Evolutionary conservation across 2,329 filamentous ascomycete species (phyloP).

Genomic region (Penicillium olsonii): DNA sequence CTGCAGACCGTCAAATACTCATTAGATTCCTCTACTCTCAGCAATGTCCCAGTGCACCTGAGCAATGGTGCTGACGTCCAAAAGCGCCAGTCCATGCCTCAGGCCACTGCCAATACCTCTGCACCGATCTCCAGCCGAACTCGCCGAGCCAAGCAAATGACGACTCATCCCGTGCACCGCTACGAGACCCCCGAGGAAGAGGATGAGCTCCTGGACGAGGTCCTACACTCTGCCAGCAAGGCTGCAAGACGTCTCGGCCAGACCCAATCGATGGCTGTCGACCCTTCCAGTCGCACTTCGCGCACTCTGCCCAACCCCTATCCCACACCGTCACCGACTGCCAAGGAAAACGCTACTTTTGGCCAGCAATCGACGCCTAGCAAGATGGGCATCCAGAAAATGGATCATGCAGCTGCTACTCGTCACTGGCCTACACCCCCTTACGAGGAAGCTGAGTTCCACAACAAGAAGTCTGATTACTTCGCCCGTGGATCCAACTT

Average conservation of each 20-base stretch:
- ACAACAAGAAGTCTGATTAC: constrained; percentile 76
- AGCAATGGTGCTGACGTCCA: constrained; percentile 31
- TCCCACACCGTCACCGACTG: constrained; percentile 75
- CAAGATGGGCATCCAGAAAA: constrained; percentile 65
- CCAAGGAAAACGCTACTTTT: constrained; percentile 78
- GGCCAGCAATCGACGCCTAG: constrained; percentile 56
- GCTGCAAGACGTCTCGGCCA: constrained; percentile 71
- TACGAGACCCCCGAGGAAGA: constrained; percentile 97
- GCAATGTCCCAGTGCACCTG: constrained; percentile 41
- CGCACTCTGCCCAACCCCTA: constrained; percentile 54
- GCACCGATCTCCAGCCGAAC: constrained; percentile 75
- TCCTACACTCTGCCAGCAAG: constrained; percentile 72
- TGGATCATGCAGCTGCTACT: constrained; percentile 51
- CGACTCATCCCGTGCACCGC: constrained; percentile 72
- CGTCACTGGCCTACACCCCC: constrained; percentile 94
- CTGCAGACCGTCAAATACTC: constrained; percentile 62
- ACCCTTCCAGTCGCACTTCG: constrained; percentile 59
- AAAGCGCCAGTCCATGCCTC: constrained; percentile 45
- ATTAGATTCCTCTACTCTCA: constrained; percentile 48
- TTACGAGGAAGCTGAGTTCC: constrained; percentile 93
- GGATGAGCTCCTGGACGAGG: constrained; percentile 92
- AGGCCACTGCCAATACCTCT: constrained; percentile 28
- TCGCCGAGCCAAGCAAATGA: constrained; percentile 70
- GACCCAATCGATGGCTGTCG: constrained; percentile 34
- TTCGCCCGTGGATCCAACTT: constrained; percentile 63